Evolutionary conservation across 1,139 yeast genomes (phyloP).

Genomic region (Pichia sp.): DNA sequence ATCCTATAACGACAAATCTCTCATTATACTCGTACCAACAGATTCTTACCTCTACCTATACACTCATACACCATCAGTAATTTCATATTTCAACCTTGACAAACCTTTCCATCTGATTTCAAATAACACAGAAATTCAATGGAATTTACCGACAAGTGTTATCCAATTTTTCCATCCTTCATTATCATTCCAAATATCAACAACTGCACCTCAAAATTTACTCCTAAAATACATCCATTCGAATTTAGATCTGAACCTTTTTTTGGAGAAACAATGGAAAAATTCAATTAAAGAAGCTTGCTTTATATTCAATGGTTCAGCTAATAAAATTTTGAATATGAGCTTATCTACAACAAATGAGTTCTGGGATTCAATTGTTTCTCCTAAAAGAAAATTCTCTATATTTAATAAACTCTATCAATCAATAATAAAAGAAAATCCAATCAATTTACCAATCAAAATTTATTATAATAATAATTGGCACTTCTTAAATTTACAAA

Average conservation of each 20-base stretch:
- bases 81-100: not conserved
- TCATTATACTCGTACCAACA: not conserved
- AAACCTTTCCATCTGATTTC: not conserved
- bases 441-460: conserved; percentile 29
- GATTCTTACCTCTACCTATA: not conserved
- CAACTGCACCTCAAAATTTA: not conserved
- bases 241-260: conserved; percentile 2
- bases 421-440: conserved; percentile 22
- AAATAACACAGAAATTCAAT: not conserved
- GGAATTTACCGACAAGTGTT: not conserved
- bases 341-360: conserved; percentile 51
- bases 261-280: conserved; percentile 51
- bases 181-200: not conserved
- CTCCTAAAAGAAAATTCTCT: conserved; percentile 28
- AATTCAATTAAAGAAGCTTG: conserved; percentile 79
- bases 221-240: not conserved
- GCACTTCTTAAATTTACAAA: not conserved
- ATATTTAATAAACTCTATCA: not conserved
- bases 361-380: conserved; percentile 49
- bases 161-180: not conserved
- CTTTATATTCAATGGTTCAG: conserved; percentile 61
- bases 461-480: conserved; percentile 2
- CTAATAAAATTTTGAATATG: conserved; percentile 69
- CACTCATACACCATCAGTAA: not conserved
- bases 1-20: not conserved